Conservation (phyloP, 768 basidiomycete genomes). For the Rhodosporidiobolus odoratus region DNA sequence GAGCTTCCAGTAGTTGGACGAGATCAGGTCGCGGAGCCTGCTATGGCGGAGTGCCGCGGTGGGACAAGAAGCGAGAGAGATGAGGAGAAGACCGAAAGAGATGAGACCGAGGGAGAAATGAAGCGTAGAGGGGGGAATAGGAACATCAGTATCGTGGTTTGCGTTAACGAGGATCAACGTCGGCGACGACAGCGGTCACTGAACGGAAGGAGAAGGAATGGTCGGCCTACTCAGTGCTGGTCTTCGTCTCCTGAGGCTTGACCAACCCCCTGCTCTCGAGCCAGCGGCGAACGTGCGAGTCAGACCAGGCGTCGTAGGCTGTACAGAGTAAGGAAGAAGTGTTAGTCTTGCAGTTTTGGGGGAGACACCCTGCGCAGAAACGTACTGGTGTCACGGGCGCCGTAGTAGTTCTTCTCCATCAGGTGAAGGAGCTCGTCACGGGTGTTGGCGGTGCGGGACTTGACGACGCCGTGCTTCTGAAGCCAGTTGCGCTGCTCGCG, state of each 20-base stretch:
- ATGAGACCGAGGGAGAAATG: background rate
- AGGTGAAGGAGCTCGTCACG: conserved; percentile 58
- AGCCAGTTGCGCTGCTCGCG: conserved; percentile 70
- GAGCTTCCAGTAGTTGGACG: conserved; percentile 49
- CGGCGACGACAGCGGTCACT: too few species aligned
- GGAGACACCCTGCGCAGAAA: too few species aligned
- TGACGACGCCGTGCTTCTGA: conserved; percentile 65
- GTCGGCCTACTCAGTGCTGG: conserved; percentile 21
- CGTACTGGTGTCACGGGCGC: conserved; percentile 39
- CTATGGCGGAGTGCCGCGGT: conserved; percentile 27
- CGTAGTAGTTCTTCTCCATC: conserved; percentile 77
- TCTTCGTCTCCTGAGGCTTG: conserved; percentile 32
- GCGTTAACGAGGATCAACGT: too few species aligned
- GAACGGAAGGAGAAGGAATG: background rate
- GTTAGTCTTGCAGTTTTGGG: too few species aligned
- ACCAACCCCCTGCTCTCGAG: conserved; percentile 37
- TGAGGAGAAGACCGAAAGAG: background rate
- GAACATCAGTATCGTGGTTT: background rate
- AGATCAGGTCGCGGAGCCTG: conserved; percentile 46
- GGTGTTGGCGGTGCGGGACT: conserved; percentile 58
- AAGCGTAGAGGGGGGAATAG: background rate
- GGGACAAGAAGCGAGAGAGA: background rate
- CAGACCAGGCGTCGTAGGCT: conserved; percentile 40
- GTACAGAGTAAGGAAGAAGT: conserved; percentile 4
- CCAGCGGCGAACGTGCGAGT: conserved; percentile 40